Conservation (phyloP, 805 yeast genomes). For the Groenewaldozyma salmanticensis region DNA sequence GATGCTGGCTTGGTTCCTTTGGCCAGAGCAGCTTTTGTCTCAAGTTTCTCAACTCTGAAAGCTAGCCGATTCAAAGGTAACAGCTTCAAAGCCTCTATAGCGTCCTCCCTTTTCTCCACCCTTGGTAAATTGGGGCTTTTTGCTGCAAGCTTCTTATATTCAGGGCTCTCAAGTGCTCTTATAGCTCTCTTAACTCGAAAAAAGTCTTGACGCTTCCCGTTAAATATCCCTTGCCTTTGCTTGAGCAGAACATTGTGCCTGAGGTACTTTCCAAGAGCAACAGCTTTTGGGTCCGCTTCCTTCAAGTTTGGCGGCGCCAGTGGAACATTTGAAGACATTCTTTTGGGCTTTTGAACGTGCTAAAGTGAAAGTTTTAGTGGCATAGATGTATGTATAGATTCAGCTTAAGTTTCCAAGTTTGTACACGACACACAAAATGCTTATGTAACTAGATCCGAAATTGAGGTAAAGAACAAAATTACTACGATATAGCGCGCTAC, state of each 20-base stretch:
- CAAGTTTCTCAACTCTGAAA: constrained; percentile 66
- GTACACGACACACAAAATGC: no score
- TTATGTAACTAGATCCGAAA: no score
- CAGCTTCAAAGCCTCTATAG: constrained; percentile 51
- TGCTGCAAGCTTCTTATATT: constrained; percentile 45
- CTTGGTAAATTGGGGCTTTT: constrained; percentile 41
- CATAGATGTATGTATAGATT: no score
- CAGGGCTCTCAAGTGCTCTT: constrained; percentile 67
- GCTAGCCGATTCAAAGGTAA: constrained; percentile 67
- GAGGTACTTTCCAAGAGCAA: constrained; percentile 62
- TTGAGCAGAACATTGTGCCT: constrained; percentile 61
- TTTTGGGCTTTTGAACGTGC: neutral
- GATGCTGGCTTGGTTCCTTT: constrained; percentile 64
- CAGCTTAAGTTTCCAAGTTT: no score
- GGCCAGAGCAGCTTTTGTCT: constrained; percentile 47
- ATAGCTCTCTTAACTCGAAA: constrained; percentile 67
- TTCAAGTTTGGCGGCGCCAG: constrained; percentile 26
- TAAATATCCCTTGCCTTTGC: constrained; percentile 70
- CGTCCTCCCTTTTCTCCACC: constrained; percentile 42
- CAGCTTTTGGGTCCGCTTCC: constrained; percentile 41
- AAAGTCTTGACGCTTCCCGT: constrained; percentile 65
- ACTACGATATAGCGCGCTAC: no score
- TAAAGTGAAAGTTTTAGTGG: no score
- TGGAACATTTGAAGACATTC: constrained; percentile 18
- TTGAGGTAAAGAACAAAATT: no score